Evolutionary conservation across 176 grass and related monocot species (phyloP), one percentile per base, ranked within the genome.

Genomic region (Carex scoparia): DNA sequence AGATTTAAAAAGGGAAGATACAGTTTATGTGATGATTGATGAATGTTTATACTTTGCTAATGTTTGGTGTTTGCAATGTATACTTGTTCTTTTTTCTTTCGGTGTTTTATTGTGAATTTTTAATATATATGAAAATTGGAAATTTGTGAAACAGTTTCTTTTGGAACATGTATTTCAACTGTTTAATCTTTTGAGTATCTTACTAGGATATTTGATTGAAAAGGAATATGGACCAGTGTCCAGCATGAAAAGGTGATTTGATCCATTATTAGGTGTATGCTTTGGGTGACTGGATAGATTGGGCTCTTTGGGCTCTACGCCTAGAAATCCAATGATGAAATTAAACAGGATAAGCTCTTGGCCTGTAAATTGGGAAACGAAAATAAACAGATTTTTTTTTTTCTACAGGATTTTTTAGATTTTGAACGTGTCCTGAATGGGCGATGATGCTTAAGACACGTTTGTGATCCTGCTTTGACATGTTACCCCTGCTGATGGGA

Each of bases 281-380:
- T 48, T 49, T 51, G n/a, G 40, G 18, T n/a, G 69, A 51, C n/a
- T 74, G 6, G 28, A 74, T 51, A 51, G 44, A 53, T 53, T 74
- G 70, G 70, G 70, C 70, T 74, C 18, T 19, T 74, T 74, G 44
- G 70, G 70, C 44, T 74, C n/a, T 51, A 28, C 44, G 10, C 70
- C 70, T 74, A 51, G 18, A 23, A 49, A 49, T 49, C 23, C 42
- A 74, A 53, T 74, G 42, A 11, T 74, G 8, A 51, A 49, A 2
- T 74, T 74, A 74, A 49, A 48, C n/a, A 27, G 2, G 3, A 27
- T 27, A 51, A 18, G 3, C 69, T 49, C 19, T 2, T n/a, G 69
- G 69, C 69, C 42, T 73, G 40, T 19, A 73, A 65, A 4, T 11
- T 23, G 8, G 23, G 6, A 65, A 65, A 31, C 4, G 0, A 31